phyloP scores from a whole-genome alignment of 495 filamentous ascomycete species.

The Talaromyces thailandensis region DNA sequence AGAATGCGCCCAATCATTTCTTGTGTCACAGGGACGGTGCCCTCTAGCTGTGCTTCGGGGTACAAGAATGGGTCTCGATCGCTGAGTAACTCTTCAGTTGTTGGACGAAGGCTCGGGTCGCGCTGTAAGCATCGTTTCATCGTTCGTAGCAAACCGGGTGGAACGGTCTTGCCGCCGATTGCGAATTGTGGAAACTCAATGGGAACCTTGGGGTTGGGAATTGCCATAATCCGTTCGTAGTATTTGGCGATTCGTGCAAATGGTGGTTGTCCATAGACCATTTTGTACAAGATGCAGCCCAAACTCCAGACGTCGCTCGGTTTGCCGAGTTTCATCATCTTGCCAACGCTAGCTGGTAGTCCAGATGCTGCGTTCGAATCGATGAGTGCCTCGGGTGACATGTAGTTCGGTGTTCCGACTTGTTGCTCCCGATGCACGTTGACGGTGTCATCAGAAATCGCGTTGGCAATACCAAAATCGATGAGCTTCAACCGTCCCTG shows the following conservation, averaged over 20 bases:
- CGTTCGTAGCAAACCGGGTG: constrained; percentile 59
- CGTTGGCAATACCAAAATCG: constrained; percentile 95
- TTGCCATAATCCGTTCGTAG: constrained; percentile 65
- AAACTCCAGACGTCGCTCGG: constrained; percentile 93
- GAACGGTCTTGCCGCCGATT: constrained; percentile 63
- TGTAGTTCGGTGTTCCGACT: constrained; percentile 95
- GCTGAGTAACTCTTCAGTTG: constrained; percentile 63
- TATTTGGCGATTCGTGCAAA: constrained; percentile 87
- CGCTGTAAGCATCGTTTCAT: constrained; percentile 73
- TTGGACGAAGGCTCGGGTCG: constrained; percentile 68
- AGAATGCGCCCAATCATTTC: constrained; percentile 70
- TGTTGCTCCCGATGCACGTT: constrained; percentile 95
- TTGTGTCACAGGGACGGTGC: constrained; percentile 61
- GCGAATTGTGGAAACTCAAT: constrained; percentile 76
- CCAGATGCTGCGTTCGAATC: constrained; percentile 68
- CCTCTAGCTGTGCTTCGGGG: constrained; percentile 56
- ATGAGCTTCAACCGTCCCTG: constrained; percentile 79
- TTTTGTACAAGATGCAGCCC: constrained; percentile 94
- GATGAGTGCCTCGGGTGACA: constrained; percentile 88
- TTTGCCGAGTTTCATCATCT: constrained; percentile 92
- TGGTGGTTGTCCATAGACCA: constrained; percentile 88
- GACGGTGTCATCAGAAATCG: constrained; percentile 92
- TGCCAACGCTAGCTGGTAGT: constrained; percentile 48
- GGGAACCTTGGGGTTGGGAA: constrained; percentile 74
- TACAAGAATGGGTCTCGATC: constrained; percentile 72